Percentiles rank a stretch among this genome's conserved stretches.
phyloP scores from a whole-genome alignment of 2,329 filamentous ascomycete genomes.

The Xylariaceae sp. region DNA sequence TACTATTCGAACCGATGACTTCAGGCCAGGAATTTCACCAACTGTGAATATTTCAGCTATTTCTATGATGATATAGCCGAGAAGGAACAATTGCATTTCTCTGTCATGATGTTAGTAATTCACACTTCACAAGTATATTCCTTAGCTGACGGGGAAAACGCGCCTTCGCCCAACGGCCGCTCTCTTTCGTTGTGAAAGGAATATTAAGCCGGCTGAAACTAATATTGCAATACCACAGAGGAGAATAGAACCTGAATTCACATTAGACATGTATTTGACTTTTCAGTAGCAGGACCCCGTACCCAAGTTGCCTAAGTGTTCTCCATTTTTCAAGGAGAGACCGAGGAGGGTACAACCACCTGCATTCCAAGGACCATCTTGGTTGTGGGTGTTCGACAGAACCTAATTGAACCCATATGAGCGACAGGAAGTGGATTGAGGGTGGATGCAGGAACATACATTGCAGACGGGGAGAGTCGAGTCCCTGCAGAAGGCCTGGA shows the following conservation, averaged over 20 bases:
- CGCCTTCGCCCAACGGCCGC: conserved; percentile 92
- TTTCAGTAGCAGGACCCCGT: conserved; percentile 30
- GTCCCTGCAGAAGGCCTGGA: conserved; percentile 76
- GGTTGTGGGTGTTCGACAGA: conserved; percentile 57
- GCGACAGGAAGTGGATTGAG: conserved; percentile 6
- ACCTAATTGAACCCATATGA: conserved; percentile 48
- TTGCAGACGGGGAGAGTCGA: conserved; percentile 82
- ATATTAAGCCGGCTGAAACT: conserved; percentile 62
- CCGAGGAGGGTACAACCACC: conserved; percentile 72
- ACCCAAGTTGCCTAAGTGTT: conserved; percentile 80
- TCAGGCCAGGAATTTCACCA: conserved; percentile 80
- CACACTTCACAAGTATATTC: not conserved
- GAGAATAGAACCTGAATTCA: conserved; percentile 71
- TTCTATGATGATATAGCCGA: conserved; percentile 79
- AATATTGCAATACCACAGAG: conserved; percentile 74
- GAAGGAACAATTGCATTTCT: conserved; percentile 93
- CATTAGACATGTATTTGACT: conserved; percentile 19
- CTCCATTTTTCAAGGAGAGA: conserved; percentile 63
- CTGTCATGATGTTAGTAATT: conserved; percentile 43
- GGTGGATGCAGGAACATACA: conserved; percentile 48
- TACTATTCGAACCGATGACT: conserved; percentile 67
- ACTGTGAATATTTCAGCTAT: conserved; percentile 97
- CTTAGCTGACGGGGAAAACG: conserved; percentile 24
- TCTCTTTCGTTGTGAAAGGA: conserved; percentile 81
- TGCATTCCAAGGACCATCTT: conserved; percentile 48